Evolutionary conservation across 768 basidiomycete species (phyloP).

Genomic region (Coprinopsis cinerea): DNA sequence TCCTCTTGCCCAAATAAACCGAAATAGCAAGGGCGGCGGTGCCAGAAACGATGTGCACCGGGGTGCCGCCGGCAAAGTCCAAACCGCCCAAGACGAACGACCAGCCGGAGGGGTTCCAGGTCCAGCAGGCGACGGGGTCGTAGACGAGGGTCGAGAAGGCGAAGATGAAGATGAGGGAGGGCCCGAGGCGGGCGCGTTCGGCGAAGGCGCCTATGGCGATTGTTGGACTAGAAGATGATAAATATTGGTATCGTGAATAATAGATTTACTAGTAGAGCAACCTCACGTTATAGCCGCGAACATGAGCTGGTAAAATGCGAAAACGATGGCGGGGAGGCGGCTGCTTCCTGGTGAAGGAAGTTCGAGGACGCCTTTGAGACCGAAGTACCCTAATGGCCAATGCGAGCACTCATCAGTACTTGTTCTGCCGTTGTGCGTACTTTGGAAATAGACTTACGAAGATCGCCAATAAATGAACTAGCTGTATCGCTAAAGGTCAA

Average conservation of each 20-base stretch:
- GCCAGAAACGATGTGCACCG: slow-evolving; percentile 94
- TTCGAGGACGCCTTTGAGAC: slow-evolving; percentile 69
- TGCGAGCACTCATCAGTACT: too few relatives aligned
- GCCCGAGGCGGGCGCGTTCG: slow-evolving; percentile 82
- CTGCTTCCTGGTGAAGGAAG: slow-evolving; percentile 68
- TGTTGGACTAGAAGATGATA: slow-evolving; percentile 52
- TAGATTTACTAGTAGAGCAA: not conserved
- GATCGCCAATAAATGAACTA: slow-evolving; percentile 74
- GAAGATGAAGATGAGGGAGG: slow-evolving; percentile 86
- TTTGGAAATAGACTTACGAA: slow-evolving; percentile 43
- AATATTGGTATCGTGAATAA: slow-evolving; percentile 13
- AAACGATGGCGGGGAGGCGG: slow-evolving; percentile 68
- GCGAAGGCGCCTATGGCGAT: slow-evolving; percentile 91
- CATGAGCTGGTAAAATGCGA: slow-evolving; percentile 85
- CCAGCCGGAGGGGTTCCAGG: slow-evolving; percentile 83
- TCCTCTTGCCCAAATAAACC: slow-evolving; percentile 83
- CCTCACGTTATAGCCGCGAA: slow-evolving; percentile 83
- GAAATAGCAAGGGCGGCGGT: slow-evolving; percentile 88
- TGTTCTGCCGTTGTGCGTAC: not conserved
- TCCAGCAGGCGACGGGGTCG: slow-evolving; percentile 94
- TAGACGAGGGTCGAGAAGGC: slow-evolving; percentile 87
- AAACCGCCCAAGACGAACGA: slow-evolving; percentile 75
- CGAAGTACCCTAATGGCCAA: slow-evolving; percentile 62
- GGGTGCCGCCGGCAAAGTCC: slow-evolving; percentile 93
- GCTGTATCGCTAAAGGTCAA: slow-evolving; percentile 82